Base-by-base conservation (phyloP, 2,329 filamentous ascomycete genomes). In the Fusarium miscanthi region DNA sequence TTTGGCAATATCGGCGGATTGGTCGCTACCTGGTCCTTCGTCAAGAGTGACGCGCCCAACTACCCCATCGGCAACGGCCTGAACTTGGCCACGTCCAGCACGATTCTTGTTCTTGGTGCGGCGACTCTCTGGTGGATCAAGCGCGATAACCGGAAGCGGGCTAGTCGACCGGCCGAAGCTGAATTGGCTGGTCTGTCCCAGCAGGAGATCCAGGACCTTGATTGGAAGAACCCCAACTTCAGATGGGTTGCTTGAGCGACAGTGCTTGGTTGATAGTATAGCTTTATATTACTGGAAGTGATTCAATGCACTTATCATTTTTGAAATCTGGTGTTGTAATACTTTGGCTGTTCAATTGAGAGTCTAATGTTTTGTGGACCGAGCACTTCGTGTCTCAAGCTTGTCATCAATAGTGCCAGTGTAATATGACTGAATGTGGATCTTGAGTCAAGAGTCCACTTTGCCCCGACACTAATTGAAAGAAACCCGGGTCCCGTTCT, bases 31-130 rank as follows among this genome's bases (percentile, higher is more conserved):
- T 92, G 90, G 90, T 85, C 84, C 3, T 92, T 91, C 80, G 73
- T 93, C 30, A 86, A 88, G 0, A 87, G 81, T 56, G 91, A 94
- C 73, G 87, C 75, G 0, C 92, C 92, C 0, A 81, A 92, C 63
- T 94, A 89, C 74, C 88, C 83, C 33, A 92, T 93, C 23, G 92
- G 91, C 1, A 93, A 93, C 73, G 91, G 91, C 0, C 77, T 93
- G 23, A 93, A 93, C 76, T 76, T 93, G 58, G 92, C 89, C 0
- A 89, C 89, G 2, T 74, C 75, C 1, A 83, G 83, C 21, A 83
- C 82, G 0, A 87, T 88, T 1, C 75, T 93, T 6, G 63, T 93
- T 4, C 49, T 86, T 3, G 59, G 66, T 27, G 42, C 85, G 2
- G 43, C 78, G 4, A 79, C 90, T 58, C 80, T 89, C 66, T 65